A percentile compares a stretch with the other conserved stretches of the same genome.
Conservation (phyloP, 208 protist species). For the Spongospora subterranea region DNA sequence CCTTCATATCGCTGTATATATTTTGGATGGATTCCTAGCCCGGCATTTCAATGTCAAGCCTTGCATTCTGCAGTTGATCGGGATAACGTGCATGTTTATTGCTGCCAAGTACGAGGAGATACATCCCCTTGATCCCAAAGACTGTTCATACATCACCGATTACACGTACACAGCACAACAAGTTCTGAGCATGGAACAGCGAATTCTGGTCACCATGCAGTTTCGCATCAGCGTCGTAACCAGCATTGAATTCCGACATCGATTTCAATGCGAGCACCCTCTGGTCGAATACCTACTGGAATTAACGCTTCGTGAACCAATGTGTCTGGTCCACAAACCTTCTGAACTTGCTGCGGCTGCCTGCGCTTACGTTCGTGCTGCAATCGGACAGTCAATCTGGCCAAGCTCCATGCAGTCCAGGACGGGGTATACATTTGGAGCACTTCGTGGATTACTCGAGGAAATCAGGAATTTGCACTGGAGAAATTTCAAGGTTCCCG, state of each 20-base stretch:
- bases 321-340: background rate
- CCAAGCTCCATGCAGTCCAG: background rate
- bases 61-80: slow-evolving; percentile 6
- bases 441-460: background rate
- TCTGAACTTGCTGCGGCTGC: slow-evolving; percentile 18
- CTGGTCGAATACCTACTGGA: slow-evolving; percentile 32
- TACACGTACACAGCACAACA: slow-evolving; percentile 41
- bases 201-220: background rate
- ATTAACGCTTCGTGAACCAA: background rate
- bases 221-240: slow-evolving; percentile 12
- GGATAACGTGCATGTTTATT: slow-evolving; percentile 27
- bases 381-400: background rate
- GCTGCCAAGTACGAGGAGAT: slow-evolving; percentile 16
- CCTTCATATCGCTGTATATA: background rate
- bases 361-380: slow-evolving; percentile 18
- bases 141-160: slow-evolving; percentile 54
- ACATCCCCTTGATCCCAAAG: background rate
- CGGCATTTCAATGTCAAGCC: background rate
- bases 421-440: background rate
- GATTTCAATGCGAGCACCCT: background rate
- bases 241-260: background rate
- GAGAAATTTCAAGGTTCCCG: too few species aligned
- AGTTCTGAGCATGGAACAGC: slow-evolving; percentile 37
- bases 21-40: background rate
- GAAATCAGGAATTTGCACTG: background rate